Percentiles rank a stretch among this genome's conserved stretches.
Conservation (phyloP, 176 grass and related monocot species). For the Aegilops sharonensis region DNA sequence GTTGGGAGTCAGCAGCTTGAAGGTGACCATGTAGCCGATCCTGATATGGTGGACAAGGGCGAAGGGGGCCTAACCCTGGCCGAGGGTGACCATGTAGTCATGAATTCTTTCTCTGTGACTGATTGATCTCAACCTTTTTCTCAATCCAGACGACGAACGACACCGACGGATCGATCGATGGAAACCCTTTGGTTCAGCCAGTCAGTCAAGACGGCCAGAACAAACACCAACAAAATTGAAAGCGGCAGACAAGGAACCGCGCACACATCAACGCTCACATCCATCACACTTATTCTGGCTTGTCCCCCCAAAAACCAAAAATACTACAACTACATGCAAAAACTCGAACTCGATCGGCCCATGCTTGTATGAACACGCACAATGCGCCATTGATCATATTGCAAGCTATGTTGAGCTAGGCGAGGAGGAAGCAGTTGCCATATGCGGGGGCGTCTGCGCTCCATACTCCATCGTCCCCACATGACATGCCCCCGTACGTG, state of each 20-base stretch:
- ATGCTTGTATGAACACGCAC: conserved; percentile 5
- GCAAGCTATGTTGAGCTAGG: not conserved
- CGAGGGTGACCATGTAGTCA: too few relatives aligned
- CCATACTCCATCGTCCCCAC: conserved; percentile 13
- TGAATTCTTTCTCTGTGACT: not conserved
- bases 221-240: not conserved
- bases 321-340: not conserved
- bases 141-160: not conserved
- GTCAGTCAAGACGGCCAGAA: not conserved
- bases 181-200: not conserved
- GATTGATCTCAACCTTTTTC: not conserved
- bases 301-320: not conserved
- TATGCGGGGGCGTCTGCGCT: conserved; percentile 22
- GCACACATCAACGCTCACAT: conserved; percentile 3
- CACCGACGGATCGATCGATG: not conserved
- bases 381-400: not conserved
- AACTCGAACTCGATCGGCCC: not conserved
- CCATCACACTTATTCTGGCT: not conserved
- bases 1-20: too few relatives aligned
- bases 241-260: not conserved
- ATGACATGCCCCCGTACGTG: conserved; percentile 32
- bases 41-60: too few relatives aligned
- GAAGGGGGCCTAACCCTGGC: too few relatives aligned
- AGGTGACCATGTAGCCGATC: too few relatives aligned
- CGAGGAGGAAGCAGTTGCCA: conserved; percentile 21